phyloP scores from a whole-genome alignment of 306 rosid species.

The Castanea sativa region DNA sequence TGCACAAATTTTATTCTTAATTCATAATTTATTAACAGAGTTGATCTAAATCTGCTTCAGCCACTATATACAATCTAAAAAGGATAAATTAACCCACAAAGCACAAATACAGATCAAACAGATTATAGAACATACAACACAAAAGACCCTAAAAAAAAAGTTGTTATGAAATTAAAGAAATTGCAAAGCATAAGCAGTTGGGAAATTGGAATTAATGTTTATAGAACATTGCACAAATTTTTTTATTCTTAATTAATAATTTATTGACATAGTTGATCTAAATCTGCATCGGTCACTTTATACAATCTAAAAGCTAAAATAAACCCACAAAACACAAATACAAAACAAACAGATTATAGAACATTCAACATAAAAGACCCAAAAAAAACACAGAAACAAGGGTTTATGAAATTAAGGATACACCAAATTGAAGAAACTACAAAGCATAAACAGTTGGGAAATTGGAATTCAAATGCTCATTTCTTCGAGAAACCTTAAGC shows the following conservation, averaged over 20 bases:
- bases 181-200: neutral
- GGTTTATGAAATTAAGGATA: neutral
- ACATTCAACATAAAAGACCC: neutral
- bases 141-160: neutral
- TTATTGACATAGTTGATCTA: neutral
- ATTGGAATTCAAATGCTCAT: neutral
- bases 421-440: neutral
- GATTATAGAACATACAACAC: neutral
- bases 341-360: neutral
- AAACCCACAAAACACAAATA: neutral
- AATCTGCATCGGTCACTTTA: neutral
- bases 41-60: neutral
- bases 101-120: neutral
- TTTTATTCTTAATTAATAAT: neutral
- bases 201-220: neutral
- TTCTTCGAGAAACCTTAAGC: slow-evolving; percentile 32
- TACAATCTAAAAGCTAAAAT: neutral
- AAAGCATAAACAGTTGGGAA: neutral
- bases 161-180: neutral
- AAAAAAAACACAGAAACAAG: too few relatives aligned
- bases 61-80: neutral
- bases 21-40: neutral
- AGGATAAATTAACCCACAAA: neutral
- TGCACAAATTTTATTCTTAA: neutral
- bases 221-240: neutral